phyloP scores from a whole-genome alignment of 2,329 filamentous ascomycete genomes.

The Fusarium sp. region DNA sequence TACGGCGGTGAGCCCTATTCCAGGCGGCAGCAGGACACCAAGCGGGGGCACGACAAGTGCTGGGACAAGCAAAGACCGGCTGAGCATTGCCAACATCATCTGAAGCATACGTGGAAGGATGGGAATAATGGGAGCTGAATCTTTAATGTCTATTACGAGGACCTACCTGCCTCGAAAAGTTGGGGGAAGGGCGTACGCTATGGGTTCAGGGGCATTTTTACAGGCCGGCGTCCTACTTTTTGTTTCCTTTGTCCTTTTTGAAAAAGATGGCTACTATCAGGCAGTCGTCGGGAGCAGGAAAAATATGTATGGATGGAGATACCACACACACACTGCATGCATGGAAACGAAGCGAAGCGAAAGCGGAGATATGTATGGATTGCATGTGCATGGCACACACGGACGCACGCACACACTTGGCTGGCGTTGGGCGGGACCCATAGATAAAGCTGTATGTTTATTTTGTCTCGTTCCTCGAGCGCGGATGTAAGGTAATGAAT shows the following conservation, averaged over 20 bases:
- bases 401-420: conserved; percentile 30
- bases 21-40: conserved; percentile 37
- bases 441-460: conserved; percentile 27
- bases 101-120: conserved; percentile 34
- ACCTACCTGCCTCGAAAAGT: conserved; percentile 30
- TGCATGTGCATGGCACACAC: conserved; percentile 27
- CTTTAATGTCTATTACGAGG: conserved; percentile 42
- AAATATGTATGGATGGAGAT: conserved; percentile 26
- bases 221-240: conserved; percentile 16
- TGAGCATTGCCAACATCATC: conserved; percentile 61
- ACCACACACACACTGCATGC: conserved; percentile 30
- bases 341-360: conserved; percentile 26
- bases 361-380: conserved; percentile 11
- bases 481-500: conserved; percentile 23
- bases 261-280: conserved; percentile 14
- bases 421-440: conserved; percentile 24
- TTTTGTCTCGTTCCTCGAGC: conserved; percentile 1
- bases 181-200: conserved; percentile 3
- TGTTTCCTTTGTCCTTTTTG: conserved; percentile 7
- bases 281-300: conserved; percentile 3
- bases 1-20: conserved; percentile 44
- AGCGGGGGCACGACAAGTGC: conserved; percentile 28
- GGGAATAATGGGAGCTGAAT: conserved; percentile 13
- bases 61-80: conserved; percentile 46
- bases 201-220: conserved; percentile 21